phyloP scores from a whole-genome alignment of 352 stramenopile species.

The Phytopythium mirpurense region DNA sequence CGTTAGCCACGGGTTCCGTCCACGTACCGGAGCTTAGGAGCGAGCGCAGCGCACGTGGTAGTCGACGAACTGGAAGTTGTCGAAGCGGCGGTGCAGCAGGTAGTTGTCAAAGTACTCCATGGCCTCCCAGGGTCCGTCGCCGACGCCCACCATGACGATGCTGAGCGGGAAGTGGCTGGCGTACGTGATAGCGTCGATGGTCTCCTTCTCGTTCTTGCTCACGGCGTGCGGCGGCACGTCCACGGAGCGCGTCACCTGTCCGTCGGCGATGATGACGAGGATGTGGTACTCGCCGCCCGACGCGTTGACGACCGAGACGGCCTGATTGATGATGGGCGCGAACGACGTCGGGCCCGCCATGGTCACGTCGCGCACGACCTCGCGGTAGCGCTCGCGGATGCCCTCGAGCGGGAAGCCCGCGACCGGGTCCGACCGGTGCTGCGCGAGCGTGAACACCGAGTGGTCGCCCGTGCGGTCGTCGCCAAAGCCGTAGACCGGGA shows the following conservation, averaged over 20 bases:
- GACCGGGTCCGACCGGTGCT: constrained; percentile 15
- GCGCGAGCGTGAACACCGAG: constrained; percentile 68
- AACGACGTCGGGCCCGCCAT: constrained; percentile 85
- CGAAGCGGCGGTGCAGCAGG: constrained; percentile 69
- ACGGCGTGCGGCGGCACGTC: constrained; percentile 69
- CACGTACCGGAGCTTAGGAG: neutral
- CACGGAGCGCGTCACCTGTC: constrained; percentile 80
- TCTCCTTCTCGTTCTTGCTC: constrained; percentile 85
- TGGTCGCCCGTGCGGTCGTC: constrained; percentile 76
- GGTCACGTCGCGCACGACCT: constrained; percentile 62
- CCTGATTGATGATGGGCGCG: constrained; percentile 81
- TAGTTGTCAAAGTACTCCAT: constrained; percentile 87
- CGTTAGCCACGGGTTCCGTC: no score
- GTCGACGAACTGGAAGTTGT: constrained; percentile 89
- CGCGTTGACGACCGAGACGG: constrained; percentile 71
- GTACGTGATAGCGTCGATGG: constrained; percentile 79
- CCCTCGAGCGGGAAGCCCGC: constrained; percentile 56
- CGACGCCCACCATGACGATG: constrained; percentile 81
- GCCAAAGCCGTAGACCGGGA: constrained; percentile 82
- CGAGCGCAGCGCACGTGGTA: constrained; percentile 39
- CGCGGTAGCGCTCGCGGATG: constrained; percentile 64
- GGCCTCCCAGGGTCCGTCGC: constrained; percentile 77
- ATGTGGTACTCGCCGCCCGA: constrained; percentile 79
- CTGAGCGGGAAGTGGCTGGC: constrained; percentile 75
- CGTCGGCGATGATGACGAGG: constrained; percentile 85